Base-by-base conservation (phyloP, 1,284 basidiomycete species). In the Leccinum angustisporum region DNA sequence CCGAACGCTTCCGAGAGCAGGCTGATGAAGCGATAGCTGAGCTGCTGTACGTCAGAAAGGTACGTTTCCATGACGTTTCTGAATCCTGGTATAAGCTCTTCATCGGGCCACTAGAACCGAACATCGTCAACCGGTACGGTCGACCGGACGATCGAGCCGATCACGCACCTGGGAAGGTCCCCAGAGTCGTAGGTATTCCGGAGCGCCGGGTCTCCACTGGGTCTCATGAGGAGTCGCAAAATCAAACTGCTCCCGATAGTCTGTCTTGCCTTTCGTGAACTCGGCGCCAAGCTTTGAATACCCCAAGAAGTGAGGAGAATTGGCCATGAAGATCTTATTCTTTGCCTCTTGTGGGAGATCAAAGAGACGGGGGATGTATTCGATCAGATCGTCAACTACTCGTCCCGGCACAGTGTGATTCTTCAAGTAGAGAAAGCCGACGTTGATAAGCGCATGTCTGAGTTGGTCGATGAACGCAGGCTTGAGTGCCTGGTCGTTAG, bases 341-440 rank as follows among this genome's bases (percentile, higher is more conserved):
- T 80, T 80, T 16, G 69, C 64, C 21, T 74, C 70, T 57, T 76
- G 75, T 0, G 78, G 73, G 54, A 80, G 67, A 46, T 70, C 73
- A 38, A 79, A 79, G 55, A 80, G 73, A 57, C 68, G 75, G 1
- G 75, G 70, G 33, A 73, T 75, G 36, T 75, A 73, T 16, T 54
- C 68, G 33, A 75, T 63, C 34, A 75, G 67, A 54, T 66, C 67
- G 25, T 76, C 72, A 56, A 77, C 46, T 56, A 74, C 64, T 3
- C 65, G 54, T 33, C 62, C 61, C 3, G 76, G 70, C 13, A 85
- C 76, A 0, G 82, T 78, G 14, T 81, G 75, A 63, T 83, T 78
- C 43, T 77, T 69, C 51, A 85, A 73, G 67, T 85, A 84, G 62
- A 83, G 76, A 68, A 84, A 84, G 52, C 83, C 84, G 65, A 85